Evolutionary conservation across 345 rosid species (phyloP), one percentile per base, ranked within the genome.

Genomic region (Heritiera fomes): DNA sequence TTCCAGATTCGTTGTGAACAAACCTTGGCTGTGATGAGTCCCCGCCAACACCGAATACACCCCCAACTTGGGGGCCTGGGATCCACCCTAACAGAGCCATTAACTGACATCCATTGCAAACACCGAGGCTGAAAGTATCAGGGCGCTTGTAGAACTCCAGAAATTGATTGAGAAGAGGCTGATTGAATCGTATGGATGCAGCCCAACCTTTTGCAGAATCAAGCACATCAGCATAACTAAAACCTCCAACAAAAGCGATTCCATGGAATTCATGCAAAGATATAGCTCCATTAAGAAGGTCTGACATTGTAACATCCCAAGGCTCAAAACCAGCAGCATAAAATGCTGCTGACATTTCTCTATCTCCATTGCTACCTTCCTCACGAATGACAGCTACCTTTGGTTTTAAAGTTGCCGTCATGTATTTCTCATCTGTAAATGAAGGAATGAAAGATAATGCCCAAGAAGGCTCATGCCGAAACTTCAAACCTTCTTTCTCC

Each of bases 161-260:
- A 75, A 93, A 95, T 79, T 95, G 98, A 77, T 77, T 75, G 50
- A 93, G 80, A 75, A 93, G 89, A 32, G 98, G 91, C 73, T 89
- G 81, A 60, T 91, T 95, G 88, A 93, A 93, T 18, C 93, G 85
- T 62, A 93, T 92, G 32, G 99, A 95, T 75, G 96, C 99, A 80
- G 98, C 90, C 99, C 99, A 95, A 75, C 99, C 99, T 87, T 95
- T 93, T 13, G 99, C 96, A 69, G 99, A 95, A 84, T 92, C 95
- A 3, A 95, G 97, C 47, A 95, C 98, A 72, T 95, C 97, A 0
- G 96, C 98, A 75, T 93, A 95, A 79, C 98, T 95, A 79, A 95
- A 95, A 40, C 98, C 97, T 71, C 99, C 99, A 66, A 93, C 99
- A 82, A 95, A 95, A 69, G 87, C 95, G 47, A 95, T 83, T 73